These are phyloP conservation scores for Dothiorella sarmentorum DNA, from an alignment of 2,329 filamentous ascomycete genomes.

Conservation along the genomic window DNA sequence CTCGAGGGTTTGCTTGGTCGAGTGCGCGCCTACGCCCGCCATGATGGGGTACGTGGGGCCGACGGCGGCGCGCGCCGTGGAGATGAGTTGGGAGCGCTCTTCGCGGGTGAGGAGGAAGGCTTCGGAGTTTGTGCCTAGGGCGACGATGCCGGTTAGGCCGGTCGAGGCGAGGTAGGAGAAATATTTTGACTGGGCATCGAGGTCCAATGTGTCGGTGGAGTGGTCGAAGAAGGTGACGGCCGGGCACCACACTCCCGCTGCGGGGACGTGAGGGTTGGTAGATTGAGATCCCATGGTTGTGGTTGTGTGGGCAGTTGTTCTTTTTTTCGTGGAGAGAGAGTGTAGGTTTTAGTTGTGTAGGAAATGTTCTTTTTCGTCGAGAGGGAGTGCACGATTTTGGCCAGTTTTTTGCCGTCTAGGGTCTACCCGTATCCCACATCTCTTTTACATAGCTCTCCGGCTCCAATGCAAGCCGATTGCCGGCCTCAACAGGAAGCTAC, in stretches of 20 bases:
- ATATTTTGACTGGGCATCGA: conserved; percentile 42
- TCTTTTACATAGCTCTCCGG: too few species aligned
- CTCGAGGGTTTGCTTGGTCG: conserved; percentile 43
- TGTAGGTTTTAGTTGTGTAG: too few species aligned
- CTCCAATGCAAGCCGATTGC: too few species aligned
- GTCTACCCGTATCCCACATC: too few species aligned
- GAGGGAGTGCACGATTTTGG: too few species aligned
- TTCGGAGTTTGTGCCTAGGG: conserved; percentile 48
- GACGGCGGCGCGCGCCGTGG: conserved; percentile 40
- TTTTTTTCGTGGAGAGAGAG: too few species aligned
- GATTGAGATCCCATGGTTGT: background rate
- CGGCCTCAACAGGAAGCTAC: too few species aligned
- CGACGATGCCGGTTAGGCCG: conserved; percentile 43
- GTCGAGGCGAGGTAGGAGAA: conserved; percentile 43
- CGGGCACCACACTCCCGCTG: background rate
- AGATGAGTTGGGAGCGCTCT: conserved; percentile 40
- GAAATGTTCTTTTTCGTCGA: too few species aligned
- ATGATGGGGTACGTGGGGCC: conserved; percentile 43
- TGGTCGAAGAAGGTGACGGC: conserved; percentile 47
- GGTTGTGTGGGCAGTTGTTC: too few species aligned
- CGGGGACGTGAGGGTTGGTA: background rate
- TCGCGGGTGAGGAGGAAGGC: conserved; percentile 45
- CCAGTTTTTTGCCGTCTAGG: too few species aligned
- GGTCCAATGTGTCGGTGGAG: conserved; percentile 33
- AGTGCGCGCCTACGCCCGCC: conserved; percentile 43